Percentiles rank a stretch among this genome's conserved stretches.
These are phyloP conservation scores for Vanderwaltozyma yarrowii DNA, from an alignment of 805 yeast species.

Conservation along the genomic window DNA sequence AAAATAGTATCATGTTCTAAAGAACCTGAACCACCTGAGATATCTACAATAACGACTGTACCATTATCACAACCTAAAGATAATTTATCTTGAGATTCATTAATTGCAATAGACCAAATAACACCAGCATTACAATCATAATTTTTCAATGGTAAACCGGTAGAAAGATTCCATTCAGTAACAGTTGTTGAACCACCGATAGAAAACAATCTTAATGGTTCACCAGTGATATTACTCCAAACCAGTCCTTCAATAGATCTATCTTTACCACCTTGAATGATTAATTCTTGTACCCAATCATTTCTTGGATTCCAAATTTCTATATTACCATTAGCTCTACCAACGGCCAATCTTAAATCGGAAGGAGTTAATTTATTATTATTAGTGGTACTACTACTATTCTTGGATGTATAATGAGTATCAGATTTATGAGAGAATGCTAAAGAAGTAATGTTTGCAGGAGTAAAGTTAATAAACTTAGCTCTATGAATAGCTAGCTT, in stretches of 20 bases:
- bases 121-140: constrained; percentile 89
- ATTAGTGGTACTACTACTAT: constrained; percentile 9
- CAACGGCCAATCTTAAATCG: constrained; percentile 73
- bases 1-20: constrained; percentile 67
- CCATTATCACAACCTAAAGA: constrained; percentile 97
- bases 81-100: constrained; percentile 47
- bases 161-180: constrained; percentile 83
- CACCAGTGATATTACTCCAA: constrained; percentile 51
- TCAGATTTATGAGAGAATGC: constrained; percentile 61
- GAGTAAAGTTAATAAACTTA: constrained; percentile 80
- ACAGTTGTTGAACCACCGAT: constrained; percentile 88
- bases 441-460: constrained; percentile 73
- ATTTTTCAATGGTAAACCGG: constrained; percentile 62
- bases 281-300: constrained; percentile 70
- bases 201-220: constrained; percentile 67
- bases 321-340: constrained; percentile 87
- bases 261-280: constrained; percentile 69
- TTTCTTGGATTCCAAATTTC: constrained; percentile 89
- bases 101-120: constrained; percentile 78
- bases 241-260: constrained; percentile 82
- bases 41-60: constrained; percentile 68
- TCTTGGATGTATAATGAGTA: too few species aligned
- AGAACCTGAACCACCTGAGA: constrained; percentile 79
- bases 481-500: constrained; percentile 57
- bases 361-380: constrained; percentile 36